phyloP scores from a whole-genome alignment of 805 yeast species.

The Tetrapisispora phaffii region DNA sequence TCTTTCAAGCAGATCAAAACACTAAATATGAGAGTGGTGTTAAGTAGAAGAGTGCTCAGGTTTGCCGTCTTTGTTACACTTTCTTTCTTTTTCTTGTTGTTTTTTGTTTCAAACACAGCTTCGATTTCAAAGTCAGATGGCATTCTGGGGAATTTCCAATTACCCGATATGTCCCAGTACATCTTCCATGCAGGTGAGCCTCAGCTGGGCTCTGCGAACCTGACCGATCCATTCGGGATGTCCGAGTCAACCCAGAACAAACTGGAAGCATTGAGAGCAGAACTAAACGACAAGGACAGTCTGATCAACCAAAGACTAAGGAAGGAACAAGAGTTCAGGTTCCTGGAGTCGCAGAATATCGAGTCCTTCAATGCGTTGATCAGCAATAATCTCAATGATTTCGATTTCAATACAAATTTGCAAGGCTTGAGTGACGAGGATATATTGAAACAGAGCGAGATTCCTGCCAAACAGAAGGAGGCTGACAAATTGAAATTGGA shows the following conservation, averaged over 20 bases:
- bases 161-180: conserved; percentile 1
- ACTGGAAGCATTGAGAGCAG: not conserved
- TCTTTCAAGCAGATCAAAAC: too few relatives aligned
- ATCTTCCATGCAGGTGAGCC: not conserved
- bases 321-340: conserved; percentile 2
- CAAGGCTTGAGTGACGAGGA: not conserved
- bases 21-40: not conserved
- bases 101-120: not conserved
- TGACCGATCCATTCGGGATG: not conserved
- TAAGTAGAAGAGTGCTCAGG: conserved; percentile 4
- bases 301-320: conserved; percentile 1
- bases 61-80: not conserved
- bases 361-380: not conserved
- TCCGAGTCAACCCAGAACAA: not conserved
- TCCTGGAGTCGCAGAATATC: conserved; percentile 1
- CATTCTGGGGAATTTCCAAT: not conserved
- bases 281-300: not conserved
- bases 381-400: not conserved
- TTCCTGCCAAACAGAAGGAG: not conserved
- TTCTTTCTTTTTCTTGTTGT: not conserved
- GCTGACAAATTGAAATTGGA: not conserved
- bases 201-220: not conserved
- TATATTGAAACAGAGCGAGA: not conserved
- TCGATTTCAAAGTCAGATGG: not conserved
- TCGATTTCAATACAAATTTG: not conserved